Percentiles rank a stretch among this genome's conserved stretches.
Evolutionary conservation across 768 basidiomycete genomes (phyloP).

Genomic region (Crassisporium funariophilum): DNA sequence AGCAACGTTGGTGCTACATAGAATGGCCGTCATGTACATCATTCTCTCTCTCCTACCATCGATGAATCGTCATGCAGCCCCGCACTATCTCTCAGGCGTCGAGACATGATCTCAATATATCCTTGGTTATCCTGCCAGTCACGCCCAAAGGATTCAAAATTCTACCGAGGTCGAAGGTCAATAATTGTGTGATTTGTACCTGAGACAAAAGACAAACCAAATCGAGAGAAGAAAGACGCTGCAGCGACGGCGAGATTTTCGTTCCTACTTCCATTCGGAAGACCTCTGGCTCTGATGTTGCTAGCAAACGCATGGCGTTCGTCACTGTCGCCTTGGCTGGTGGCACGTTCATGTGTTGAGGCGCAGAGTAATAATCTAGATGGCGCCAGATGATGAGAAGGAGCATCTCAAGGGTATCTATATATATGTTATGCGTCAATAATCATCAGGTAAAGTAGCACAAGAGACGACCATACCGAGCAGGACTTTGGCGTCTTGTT

Average conservation of each 20-base stretch:
- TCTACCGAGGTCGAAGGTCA: conserved; percentile 34
- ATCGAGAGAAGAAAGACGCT: conserved; percentile 55
- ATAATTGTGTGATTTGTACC: conserved; percentile 1
- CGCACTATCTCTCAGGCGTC: conserved; percentile 65
- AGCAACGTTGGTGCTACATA: conserved; percentile 1
- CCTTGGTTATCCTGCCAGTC: conserved; percentile 66
- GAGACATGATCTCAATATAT: conserved; percentile 77
- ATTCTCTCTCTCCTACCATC: conserved; percentile 9
- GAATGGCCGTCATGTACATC: neutral
- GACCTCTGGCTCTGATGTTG: conserved; percentile 55
- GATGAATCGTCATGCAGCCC: conserved; percentile 49
- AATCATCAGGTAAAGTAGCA: neutral
- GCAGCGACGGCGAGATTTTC: conserved; percentile 56
- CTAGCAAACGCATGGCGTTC: conserved; percentile 56
- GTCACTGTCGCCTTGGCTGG: conserved; percentile 42
- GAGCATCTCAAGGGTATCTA: conserved; percentile 69
- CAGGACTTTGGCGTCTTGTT: conserved; percentile 51
- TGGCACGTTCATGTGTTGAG: conserved; percentile 30
- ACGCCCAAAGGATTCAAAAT: conserved; percentile 43
- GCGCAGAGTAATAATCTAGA: conserved; percentile 61
- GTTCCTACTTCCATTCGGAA: conserved; percentile 61
- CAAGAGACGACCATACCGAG: conserved; percentile 36
- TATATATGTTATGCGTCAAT: neutral
- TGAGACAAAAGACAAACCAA: conserved; percentile 20
- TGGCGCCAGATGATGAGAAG: conserved; percentile 84